Conservation (phyloP, 1,284 basidiomycete genomes). For the Rhodotorula sp. region DNA sequence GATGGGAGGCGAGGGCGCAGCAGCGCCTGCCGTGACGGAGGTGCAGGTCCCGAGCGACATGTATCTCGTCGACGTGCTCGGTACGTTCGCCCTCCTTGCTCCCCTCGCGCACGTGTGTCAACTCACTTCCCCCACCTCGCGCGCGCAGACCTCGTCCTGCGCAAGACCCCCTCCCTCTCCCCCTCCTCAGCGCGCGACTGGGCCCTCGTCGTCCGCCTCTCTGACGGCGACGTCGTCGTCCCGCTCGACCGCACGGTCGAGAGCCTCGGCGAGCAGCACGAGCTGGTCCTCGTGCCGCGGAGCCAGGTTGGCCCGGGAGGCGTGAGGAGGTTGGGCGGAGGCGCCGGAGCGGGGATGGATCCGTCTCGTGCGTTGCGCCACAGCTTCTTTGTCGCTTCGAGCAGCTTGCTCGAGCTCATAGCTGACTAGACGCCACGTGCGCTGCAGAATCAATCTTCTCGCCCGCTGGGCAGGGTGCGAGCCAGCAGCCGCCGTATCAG, state of each 20-base stretch:
- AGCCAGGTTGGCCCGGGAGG: constrained; percentile 62
- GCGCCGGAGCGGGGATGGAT: not conserved
- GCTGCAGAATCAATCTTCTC: constrained; percentile 96
- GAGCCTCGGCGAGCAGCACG: constrained; percentile 47
- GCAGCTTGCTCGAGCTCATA: no score
- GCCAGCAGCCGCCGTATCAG: constrained; percentile 45
- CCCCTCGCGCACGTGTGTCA: not conserved
- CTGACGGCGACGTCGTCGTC: constrained; percentile 69
- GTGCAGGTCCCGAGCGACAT: constrained; percentile 69
- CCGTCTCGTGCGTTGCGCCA: not conserved
- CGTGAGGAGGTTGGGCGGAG: not conserved
- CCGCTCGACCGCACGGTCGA: constrained; percentile 95
- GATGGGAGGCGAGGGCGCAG: constrained; percentile 19
- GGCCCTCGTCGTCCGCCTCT: constrained; percentile 74
- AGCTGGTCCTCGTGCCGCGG: constrained; percentile 79
- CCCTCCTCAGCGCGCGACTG: constrained; percentile 59
- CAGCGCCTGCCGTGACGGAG: constrained; percentile 38
- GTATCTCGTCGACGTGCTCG: constrained; percentile 95
- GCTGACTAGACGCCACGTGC: no score
- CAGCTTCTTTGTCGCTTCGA: not conserved
- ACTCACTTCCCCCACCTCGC: not conserved
- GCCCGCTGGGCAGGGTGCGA: constrained; percentile 60
- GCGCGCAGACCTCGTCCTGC: constrained; percentile 58
- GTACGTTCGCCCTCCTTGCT: constrained; percentile 52
- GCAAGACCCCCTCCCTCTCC: constrained; percentile 1